These are phyloP conservation scores for Pythium dissimile DNA, from an alignment of 352 stramenopile species.

Conservation along the genomic window DNA sequence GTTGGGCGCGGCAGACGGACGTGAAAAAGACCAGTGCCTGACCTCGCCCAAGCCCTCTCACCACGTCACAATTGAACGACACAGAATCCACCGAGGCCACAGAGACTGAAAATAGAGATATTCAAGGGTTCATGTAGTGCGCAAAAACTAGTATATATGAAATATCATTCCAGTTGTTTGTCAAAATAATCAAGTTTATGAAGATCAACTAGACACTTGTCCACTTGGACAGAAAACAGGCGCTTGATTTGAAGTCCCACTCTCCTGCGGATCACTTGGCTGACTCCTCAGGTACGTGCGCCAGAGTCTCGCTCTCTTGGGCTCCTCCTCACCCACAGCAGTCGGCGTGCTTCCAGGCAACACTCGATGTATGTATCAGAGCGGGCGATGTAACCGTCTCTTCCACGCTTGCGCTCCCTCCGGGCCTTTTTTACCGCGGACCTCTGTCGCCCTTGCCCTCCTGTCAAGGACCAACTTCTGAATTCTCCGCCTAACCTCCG, in stretches of 20 bases:
- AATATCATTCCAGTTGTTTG: too few relatives aligned
- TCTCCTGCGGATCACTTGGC: background rate
- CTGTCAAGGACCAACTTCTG: background rate
- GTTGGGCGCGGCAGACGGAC: background rate
- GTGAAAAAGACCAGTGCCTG: background rate
- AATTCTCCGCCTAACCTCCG: too few relatives aligned
- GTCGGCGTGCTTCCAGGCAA: background rate
- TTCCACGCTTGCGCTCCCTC: too few relatives aligned
- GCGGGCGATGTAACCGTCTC: too few relatives aligned
- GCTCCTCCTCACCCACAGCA: background rate
- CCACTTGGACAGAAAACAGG: slow-evolving; percentile 1
- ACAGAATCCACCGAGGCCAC: too few relatives aligned
- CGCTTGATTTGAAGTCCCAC: slow-evolving; percentile 17
- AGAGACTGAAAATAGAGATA: too few relatives aligned
- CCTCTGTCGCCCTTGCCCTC: too few relatives aligned
- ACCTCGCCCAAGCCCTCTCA: background rate
- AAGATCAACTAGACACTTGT: background rate
- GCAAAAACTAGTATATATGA: too few relatives aligned
- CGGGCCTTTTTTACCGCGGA: too few relatives aligned
- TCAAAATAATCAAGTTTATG: too few relatives aligned
- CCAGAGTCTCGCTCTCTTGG: background rate
- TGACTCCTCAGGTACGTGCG: background rate
- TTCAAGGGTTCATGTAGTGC: too few relatives aligned
- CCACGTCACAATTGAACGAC: background rate
- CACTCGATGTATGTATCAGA: background rate